Base-by-base conservation (phyloP, 2,329 filamentous ascomycete species). In the Sporothrix curviconia region DNA sequence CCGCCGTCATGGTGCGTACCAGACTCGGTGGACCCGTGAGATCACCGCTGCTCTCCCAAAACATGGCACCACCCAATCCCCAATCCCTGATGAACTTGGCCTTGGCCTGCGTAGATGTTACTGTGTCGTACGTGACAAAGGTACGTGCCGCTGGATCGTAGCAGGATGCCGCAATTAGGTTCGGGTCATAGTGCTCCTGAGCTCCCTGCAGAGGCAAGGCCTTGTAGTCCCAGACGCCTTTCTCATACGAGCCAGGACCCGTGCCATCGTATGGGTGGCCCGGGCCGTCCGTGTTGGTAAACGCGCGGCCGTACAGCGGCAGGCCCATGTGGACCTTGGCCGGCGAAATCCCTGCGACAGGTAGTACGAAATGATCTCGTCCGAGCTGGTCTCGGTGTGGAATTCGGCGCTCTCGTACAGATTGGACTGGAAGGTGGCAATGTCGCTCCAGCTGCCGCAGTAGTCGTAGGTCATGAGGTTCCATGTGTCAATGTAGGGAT, bases 11-110 rank as follows among this genome's bases (percentile, higher is more conserved):
- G 14, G 79, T 84, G 7, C 71, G 74, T 56, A 92, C 90, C 67
- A 96, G 69, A 64, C 89, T 92, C 55, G 78, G 71, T 0, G 78
- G 74, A 0, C 83, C 84, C 3, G 71, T 68, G 67, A 84, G 85
- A 69, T 96, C 92, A 1, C 82, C 85, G 66, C 87, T 92, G 65
- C 84, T 89, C 74, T 96, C 92, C 91, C 91, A 96, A 90, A 90
- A 97, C 92, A 97, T 96, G n/a, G 81, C 90, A 17, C 92, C 92
- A 1, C 91, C 92, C 0, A 96, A 78, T 0, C 82, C 77, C 44
- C 79, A 74, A 19, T 80, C 69, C 66, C 77, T 80, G 67, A 96
- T 82, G 69, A 84, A 96, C 11, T 81, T 74, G 1, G 85, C 84
- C 76, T 96, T 97, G 63, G 73, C 69, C 63, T 76, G 75, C 3